Percentiles rank a stretch among this genome's conserved stretches.
phyloP scores from a whole-genome alignment of 495 filamentous ascomycete genomes.

The Aeminium ludgeri region DNA sequence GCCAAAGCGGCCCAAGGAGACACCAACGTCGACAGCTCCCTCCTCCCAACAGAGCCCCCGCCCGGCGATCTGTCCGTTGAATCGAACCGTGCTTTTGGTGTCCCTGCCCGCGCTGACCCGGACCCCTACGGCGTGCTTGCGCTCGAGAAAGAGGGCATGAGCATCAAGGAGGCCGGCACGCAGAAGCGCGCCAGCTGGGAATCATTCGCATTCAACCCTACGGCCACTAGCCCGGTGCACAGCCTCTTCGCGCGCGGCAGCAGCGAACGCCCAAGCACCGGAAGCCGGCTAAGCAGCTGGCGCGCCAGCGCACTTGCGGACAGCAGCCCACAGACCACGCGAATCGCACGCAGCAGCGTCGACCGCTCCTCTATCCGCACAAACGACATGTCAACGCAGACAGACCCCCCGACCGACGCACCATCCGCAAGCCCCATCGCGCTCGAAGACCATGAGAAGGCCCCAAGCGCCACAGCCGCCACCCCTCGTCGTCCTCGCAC shows the following conservation, averaged over 20 bases:
- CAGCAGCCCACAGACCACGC: too few species aligned
- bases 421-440: neutral
- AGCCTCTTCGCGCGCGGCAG: conserved; percentile 49
- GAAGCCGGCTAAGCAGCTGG: conserved; percentile 23
- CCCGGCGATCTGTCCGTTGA: conserved; percentile 54
- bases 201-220: conserved; percentile 65
- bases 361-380: conserved; percentile 1
- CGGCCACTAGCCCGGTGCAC: conserved; percentile 60
- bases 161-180: conserved; percentile 73
- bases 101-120: conserved; percentile 61
- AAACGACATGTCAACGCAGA: conserved; percentile 17
- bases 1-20: conserved; percentile 77
- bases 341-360: conserved; percentile 23
- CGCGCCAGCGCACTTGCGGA: conserved; percentile 21
- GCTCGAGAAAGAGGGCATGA: conserved; percentile 64
- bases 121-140: conserved; percentile 82
- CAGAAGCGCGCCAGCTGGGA: conserved; percentile 49
- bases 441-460: neutral
- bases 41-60: conserved; percentile 43
- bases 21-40: conserved; percentile 44
- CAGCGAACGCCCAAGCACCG: conserved; percentile 29
- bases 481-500: too few species aligned
- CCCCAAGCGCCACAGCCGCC: too few species aligned
- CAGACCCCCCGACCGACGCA: conserved; percentile 10
- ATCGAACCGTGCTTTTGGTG: conserved; percentile 42